Base-by-base conservation (phyloP, 495 filamentous ascomycete species). In the Xylaria telfairii region DNA sequence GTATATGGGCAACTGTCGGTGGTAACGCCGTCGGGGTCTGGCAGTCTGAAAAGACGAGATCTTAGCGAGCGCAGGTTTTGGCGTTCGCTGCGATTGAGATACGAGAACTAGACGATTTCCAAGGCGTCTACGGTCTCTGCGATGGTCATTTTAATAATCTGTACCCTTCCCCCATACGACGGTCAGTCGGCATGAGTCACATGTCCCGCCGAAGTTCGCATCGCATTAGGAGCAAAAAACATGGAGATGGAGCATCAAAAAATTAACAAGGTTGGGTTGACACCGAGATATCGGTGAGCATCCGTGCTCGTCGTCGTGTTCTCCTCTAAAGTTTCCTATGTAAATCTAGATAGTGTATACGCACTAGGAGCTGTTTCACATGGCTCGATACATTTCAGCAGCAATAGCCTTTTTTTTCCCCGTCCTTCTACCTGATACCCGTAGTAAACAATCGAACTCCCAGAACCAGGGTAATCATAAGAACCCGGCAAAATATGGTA, bases 111-210 rank as follows among this genome's bases (percentile, higher is more conserved):
- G n/a, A n/a, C n/a, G n/a, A n/a, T 5, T 10, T 51, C 47, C n/a
- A n/a, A 26, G 26, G 26, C 30, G 26, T 30, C 9, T 10, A 54
- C 51, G 6, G 4, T 2, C 26, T 15, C 12, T 15, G 2, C 26
- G n/a, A 19, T 30, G 12, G 4, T 6, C 24, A 28, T 54, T 54
- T 54, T 17, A 30, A 30, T 30, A 54, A 54, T 54, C 51, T 7
- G 26, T 30, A 0, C 24, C n/a, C n/a, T 17, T 54, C 28, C 24
- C 49, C 24, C 4, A 26, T 54, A 54, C 19, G 19, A n/a, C 28
- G 6, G 30, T 26, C 24, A n/a, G 49, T 59, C 28, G 28, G 54
- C 54, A 39, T 66, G 64, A 66, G 46, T 66, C 64, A 66, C 47
- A 21, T 6, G n/a, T n/a, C n/a, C n/a, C n/a, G n/a, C n/a, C n/a